Evolutionary conservation across 805 yeast genomes (phyloP).

Genomic region (Tanozyma kutaoensis): DNA sequence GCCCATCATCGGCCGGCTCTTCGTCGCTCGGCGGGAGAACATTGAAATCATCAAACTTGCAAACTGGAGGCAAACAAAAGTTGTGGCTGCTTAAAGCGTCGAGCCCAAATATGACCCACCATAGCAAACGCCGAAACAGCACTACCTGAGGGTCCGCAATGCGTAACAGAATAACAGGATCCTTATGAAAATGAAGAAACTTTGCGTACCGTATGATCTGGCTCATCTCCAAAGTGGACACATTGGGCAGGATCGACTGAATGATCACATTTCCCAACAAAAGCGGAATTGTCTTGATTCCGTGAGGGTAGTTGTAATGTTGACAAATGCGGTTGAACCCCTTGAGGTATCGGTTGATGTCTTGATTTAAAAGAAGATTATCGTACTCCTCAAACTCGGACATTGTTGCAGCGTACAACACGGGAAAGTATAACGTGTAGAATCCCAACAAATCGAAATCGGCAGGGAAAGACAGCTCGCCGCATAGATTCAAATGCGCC

Average conservation of each 20-base stretch:
- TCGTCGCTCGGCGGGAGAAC: constrained; percentile 41
- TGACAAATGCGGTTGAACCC: constrained; percentile 36
- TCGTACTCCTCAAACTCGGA: constrained; percentile 48
- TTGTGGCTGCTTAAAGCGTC: constrained; percentile 46
- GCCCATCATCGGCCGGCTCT: constrained; percentile 20
- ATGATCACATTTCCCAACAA: constrained; percentile 35
- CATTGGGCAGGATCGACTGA: constrained; percentile 43
- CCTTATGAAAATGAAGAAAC: constrained; percentile 41
- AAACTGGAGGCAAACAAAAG: constrained; percentile 40
- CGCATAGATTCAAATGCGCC: constrained; percentile 16
- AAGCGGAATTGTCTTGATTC: constrained; percentile 26
- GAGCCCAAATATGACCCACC: constrained; percentile 56
- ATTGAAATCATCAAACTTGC: constrained; percentile 39
- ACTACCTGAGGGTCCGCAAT: constrained; percentile 34
- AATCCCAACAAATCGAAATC: constrained; percentile 30
- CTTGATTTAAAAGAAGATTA: constrained; percentile 29
- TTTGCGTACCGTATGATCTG: constrained; percentile 44
- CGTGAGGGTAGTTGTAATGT: constrained; percentile 37
- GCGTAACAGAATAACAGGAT: constrained; percentile 40
- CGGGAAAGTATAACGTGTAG: constrained; percentile 36
- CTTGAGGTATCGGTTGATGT: constrained; percentile 35
- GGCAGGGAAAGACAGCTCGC: no score
- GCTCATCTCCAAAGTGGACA: constrained; percentile 41
- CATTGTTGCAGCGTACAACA: constrained; percentile 44
- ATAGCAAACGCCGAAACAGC: constrained; percentile 41